Evolutionary conservation across 257 asterid species (phyloP).

Genomic region (Nemophila menziesii): DNA sequence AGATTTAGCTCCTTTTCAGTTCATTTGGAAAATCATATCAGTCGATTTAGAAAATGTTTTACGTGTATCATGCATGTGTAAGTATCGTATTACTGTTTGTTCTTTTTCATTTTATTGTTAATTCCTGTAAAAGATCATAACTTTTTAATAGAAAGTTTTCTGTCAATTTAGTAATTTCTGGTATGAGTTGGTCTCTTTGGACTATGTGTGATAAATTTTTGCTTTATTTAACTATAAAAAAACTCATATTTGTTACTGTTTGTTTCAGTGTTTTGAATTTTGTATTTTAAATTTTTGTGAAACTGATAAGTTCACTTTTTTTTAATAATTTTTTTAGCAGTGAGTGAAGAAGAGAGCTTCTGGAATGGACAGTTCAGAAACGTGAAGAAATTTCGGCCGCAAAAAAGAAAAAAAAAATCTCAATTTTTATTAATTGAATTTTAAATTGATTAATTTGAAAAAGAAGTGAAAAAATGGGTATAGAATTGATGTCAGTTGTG

Average conservation of each 20-base stretch:
- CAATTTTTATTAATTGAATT: not conserved
- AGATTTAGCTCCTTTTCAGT: not conserved
- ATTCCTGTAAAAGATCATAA: no score
- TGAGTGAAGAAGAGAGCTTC: not conserved
- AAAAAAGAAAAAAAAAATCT: not conserved
- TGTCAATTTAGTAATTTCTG: no score
- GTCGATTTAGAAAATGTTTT: not conserved
- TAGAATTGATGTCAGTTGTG: not conserved
- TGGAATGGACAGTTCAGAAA: conserved; percentile 6
- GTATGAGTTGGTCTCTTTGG: no score
- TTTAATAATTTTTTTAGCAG: not conserved
- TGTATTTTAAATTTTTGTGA: no score
- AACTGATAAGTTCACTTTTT: no score
- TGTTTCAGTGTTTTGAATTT: no score
- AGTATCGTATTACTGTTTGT: not conserved
- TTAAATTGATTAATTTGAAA: not conserved
- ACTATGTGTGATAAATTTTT: no score
- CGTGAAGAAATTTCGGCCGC: not conserved
- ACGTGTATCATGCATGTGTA: not conserved
- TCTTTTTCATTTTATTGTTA: not conserved
- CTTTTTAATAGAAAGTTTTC: no score
- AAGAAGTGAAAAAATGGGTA: conserved; percentile 7
- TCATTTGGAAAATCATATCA: not conserved
- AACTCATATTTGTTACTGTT: no score
- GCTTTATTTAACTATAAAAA: no score